Percentiles rank a stretch among this genome's conserved stretches.
phyloP scores from a whole-genome alignment of 208 protist species.

The Leptomonas seymouri region DNA sequence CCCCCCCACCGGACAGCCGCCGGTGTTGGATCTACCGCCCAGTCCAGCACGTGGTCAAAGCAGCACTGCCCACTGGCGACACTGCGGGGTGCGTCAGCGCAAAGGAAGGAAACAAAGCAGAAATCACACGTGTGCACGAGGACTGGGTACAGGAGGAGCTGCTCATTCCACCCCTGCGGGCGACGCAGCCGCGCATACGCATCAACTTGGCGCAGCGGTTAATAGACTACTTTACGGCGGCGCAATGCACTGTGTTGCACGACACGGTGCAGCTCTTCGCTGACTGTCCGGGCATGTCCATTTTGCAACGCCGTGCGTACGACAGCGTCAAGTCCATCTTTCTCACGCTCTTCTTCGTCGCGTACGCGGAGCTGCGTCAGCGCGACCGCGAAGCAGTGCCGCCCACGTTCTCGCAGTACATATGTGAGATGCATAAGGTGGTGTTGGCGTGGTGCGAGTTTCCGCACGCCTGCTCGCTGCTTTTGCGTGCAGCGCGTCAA shows the following conservation, averaged over 20 bases:
- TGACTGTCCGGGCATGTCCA: constrained; percentile 67
- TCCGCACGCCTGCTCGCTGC: constrained; percentile 59
- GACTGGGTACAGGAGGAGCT: constrained; percentile 68
- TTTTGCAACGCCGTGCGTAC: constrained; percentile 80
- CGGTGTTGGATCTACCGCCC: constrained; percentile 34
- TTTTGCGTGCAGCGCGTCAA: constrained; percentile 5
- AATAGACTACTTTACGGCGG: constrained; percentile 57
- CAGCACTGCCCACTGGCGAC: constrained; percentile 14
- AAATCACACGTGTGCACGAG: constrained; percentile 20
- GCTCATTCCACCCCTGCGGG: constrained; percentile 48
- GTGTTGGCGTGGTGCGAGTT: constrained; percentile 62
- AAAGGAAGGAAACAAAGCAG: neutral
- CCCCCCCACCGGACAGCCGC: constrained; percentile 28
- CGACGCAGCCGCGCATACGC: constrained; percentile 44
- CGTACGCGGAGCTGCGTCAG: constrained; percentile 77
- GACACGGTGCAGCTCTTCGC: constrained; percentile 54
- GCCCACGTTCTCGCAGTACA: constrained; percentile 54
- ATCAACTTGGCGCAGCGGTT: constrained; percentile 71
- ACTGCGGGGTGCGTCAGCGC: neutral
- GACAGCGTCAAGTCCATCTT: constrained; percentile 68
- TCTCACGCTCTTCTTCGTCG: constrained; percentile 73
- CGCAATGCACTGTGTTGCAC: constrained; percentile 44
- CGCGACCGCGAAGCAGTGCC: constrained; percentile 32
- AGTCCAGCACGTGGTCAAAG: constrained; percentile 39
- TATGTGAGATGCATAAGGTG: constrained; percentile 40